Evolutionary conservation across 108 stramenopile species (phyloP), one percentile per base, ranked within the genome.

Genomic region (Stephanodiscus triporus): DNA sequence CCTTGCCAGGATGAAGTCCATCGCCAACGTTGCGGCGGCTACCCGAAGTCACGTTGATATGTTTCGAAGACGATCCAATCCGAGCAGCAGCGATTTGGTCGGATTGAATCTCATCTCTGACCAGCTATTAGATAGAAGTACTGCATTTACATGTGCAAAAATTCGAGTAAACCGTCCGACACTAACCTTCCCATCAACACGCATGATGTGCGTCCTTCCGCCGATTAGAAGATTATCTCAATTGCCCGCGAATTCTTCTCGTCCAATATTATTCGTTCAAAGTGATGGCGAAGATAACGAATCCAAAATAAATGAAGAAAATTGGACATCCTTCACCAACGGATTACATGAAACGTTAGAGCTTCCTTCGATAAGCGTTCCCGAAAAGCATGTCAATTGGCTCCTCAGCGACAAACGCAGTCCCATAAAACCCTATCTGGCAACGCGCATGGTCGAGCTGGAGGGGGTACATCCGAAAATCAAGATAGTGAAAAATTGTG

Each of bases 381-480:
- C 80, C 13, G 68, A 73, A 1, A n/a, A 67, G 27, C 80, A 75
- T 36, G 73, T 81, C 11, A 73, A 81, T 47, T 66, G 57, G 47
- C 67, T 81, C 17, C n/a, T 81, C 1, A 81, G 73, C 57, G 48
- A 75, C 56, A 75, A 75, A 26, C 14, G 71, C 0, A 81, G 80
- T 40, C 80, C 80, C 16, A 49, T 81, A 26, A 69, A 84, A 69
- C 71, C 78, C 5, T 87, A 65, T 51, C 71, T 94, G 54, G 88
- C 89, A 10, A 68, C 76, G 30, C 48, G 51, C 9, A 84, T 83
- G 72, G 65, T 81, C 10, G 68, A 84, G 7, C 50, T 89, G 22
- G 62, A 84, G n/a, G 83, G 85, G 16, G 59, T 88, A 10, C 91
- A 89, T 81, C 88, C 87, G 14, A 81, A 81, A 19, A 77, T 88